A percentile compares a stretch with the other conserved stretches of the same genome.
These are phyloP conservation scores for Heliamphora pulchella DNA, from an alignment of 179 eudicot species.

Conservation along the genomic window DNA sequence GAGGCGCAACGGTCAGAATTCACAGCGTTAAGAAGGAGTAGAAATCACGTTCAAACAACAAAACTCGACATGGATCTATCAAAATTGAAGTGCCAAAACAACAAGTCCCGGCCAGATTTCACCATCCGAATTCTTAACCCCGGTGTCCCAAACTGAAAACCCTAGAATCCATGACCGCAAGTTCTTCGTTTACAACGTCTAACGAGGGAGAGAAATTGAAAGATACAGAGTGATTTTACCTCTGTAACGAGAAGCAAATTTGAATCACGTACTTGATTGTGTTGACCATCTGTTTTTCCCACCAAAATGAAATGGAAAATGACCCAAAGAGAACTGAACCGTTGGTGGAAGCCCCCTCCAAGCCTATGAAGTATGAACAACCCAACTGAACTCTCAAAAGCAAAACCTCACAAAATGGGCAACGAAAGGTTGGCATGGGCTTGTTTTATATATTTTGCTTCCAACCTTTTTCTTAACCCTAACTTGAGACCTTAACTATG, in stretches of 20 bases:
- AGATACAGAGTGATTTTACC: conserved; percentile 6
- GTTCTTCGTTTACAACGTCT: not conserved
- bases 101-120: not conserved
- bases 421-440: conserved; percentile 14
- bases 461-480: conserved; percentile 16
- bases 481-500: conserved; percentile 19
- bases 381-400: conserved; percentile 14
- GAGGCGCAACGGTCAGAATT: not conserved
- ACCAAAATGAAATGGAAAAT: conserved; percentile 23
- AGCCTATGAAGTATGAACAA: not conserved
- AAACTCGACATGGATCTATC: conserved; percentile 7
- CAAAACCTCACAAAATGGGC: conserved; percentile 9
- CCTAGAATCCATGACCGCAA: conserved; percentile 8
- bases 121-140: not conserved
- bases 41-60: not conserved
- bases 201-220: not conserved
- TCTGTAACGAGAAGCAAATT: not conserved
- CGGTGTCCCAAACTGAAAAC: conserved; percentile 11
- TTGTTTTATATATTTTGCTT: conserved; percentile 14
- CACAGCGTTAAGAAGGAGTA: not conserved
- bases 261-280: conserved; percentile 13
- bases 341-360: conserved; percentile 23
- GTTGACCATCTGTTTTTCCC: conserved; percentile 21
- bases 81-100: not conserved
- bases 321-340: conserved; percentile 14